Base-by-base conservation (phyloP, 2,329 filamentous ascomycete genomes). In the Aspergillus sp. region DNA sequence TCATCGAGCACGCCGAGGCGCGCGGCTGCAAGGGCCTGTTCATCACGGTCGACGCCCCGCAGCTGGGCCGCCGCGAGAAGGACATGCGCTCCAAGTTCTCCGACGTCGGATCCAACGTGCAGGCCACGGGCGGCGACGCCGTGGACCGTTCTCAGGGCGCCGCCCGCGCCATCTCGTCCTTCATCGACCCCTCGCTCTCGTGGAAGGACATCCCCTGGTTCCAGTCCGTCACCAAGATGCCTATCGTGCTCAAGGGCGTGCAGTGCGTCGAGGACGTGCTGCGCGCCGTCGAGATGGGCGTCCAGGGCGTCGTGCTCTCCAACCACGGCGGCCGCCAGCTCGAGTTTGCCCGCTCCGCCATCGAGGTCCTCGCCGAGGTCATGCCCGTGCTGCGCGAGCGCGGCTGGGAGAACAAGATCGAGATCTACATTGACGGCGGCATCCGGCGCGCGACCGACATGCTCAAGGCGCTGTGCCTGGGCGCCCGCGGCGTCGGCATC, bases 131-230 rank as follows among this genome's bases (percentile, higher is more conserved):
- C 43, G 89, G 88, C 47, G 80, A 86, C 53, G 73, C 57, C 6
- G 90, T 93, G 17, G 92, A 97, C 73, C 90, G 85, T 56, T 89
- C 85, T 16, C 94, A 99, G 77, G 94, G 94, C 47, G 94, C 93
- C 1, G 93, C 94, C 5, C 85, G 94, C 57, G 94, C 94, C 57
- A 99, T 99, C 66, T 95, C 90, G 26, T 90, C 84, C 54, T 99
- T 99, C 73, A 99, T 99, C 76, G 94, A 99, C 78, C 94, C 94
- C 2, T 81, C 82, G n/a, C 81, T 99, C 10, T 88, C 83, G 67
- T 99, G 94, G 94, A 88, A 88, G 64, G 94, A 97, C 65, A 90
- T 96, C 44, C 83, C 93, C 1, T 99, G 92, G 92, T 95, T 99
- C 77, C 78, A 84, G 62, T 84, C 83, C 63, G 89, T 97, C 68